Conservation (phyloP, 1,284 basidiomycete genomes). For the Fomitopsis pinicola region DNA sequence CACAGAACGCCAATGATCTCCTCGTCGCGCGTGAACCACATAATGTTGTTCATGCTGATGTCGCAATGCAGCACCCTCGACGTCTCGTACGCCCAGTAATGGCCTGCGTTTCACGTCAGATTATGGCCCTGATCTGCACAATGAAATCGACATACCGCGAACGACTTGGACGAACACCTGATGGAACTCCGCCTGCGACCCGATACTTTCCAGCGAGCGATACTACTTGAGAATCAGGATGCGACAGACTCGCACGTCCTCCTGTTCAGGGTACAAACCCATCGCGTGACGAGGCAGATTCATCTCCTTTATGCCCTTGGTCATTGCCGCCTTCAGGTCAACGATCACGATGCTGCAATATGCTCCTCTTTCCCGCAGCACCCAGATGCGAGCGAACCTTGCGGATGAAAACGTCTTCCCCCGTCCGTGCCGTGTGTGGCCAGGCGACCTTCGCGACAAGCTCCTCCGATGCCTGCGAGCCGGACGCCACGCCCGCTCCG, state of each 20-base stretch:
- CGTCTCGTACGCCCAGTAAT: not conserved
- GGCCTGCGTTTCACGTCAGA: not conserved
- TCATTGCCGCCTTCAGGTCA: not conserved
- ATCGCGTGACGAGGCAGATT: not conserved
- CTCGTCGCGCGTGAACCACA: slow-evolving; percentile 13
- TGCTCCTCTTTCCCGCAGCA: not conserved
- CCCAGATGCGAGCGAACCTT: not conserved
- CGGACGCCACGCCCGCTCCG: no score
- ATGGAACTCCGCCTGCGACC: not conserved
- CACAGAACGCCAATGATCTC: slow-evolving; percentile 20
- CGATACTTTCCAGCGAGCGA: not conserved
- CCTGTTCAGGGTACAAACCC: not conserved
- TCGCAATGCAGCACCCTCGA: not conserved
- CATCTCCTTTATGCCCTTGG: not conserved
- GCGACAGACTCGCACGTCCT: not conserved
- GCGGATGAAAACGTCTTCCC: not conserved
- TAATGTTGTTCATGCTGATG: slow-evolving; percentile 17
- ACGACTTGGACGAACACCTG: not conserved
- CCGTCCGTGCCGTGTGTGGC: not conserved
- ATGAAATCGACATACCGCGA: not conserved
- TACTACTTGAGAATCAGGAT: not conserved
- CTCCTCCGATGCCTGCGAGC: not conserved
- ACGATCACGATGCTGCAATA: not conserved
- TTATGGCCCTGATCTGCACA: no score
- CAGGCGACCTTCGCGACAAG: not conserved